Evolutionary conservation across 1,284 basidiomycete species (phyloP).

Genomic region (Xerocomus minutiporus): DNA sequence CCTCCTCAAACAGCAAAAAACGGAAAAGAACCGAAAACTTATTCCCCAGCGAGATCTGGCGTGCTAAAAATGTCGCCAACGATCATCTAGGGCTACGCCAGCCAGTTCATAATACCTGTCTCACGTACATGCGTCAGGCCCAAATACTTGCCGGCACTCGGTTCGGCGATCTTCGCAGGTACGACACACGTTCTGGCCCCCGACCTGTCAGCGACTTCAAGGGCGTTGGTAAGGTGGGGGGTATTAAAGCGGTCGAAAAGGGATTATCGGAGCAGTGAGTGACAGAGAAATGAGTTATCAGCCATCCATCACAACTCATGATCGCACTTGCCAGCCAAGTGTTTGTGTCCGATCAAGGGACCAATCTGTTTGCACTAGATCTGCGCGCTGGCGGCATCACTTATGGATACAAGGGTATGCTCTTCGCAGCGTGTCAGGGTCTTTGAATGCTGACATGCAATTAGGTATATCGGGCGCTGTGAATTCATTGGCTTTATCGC

Average conservation of each 20-base stretch:
- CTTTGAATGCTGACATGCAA: background rate
- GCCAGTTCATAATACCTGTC: slow-evolving; percentile 72
- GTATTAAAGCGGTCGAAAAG: slow-evolving; percentile 57
- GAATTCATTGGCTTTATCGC: slow-evolving; percentile 55
- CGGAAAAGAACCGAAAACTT: slow-evolving; percentile 63
- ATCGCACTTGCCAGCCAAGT: slow-evolving; percentile 50
- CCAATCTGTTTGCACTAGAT: slow-evolving; percentile 69
- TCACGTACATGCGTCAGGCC: slow-evolving; percentile 52
- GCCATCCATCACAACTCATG: background rate
- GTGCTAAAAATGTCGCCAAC: slow-evolving; percentile 78
- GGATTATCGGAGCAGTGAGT: slow-evolving; percentile 69
- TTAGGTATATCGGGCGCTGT: slow-evolving; percentile 67
- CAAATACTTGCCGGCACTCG: slow-evolving; percentile 74
- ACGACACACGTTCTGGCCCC: slow-evolving; percentile 73
- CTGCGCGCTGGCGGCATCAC: slow-evolving; percentile 66
- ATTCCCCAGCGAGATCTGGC: slow-evolving; percentile 71
- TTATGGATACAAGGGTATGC: slow-evolving; percentile 71
- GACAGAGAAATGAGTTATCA: background rate
- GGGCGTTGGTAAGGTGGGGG: slow-evolving; percentile 59
- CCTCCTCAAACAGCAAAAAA: slow-evolving; percentile 45
- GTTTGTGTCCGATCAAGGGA: slow-evolving; percentile 72
- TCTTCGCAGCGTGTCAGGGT: slow-evolving; percentile 1
- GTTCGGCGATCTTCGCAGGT: slow-evolving; percentile 71
- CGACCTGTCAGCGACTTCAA: slow-evolving; percentile 70
- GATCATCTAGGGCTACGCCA: slow-evolving; percentile 76